A percentile compares a stretch with the other conserved stretches of the same genome.
Evolutionary conservation across 2,329 filamentous ascomycete genomes (phyloP).

Genomic region (Fusarium sp.): DNA sequence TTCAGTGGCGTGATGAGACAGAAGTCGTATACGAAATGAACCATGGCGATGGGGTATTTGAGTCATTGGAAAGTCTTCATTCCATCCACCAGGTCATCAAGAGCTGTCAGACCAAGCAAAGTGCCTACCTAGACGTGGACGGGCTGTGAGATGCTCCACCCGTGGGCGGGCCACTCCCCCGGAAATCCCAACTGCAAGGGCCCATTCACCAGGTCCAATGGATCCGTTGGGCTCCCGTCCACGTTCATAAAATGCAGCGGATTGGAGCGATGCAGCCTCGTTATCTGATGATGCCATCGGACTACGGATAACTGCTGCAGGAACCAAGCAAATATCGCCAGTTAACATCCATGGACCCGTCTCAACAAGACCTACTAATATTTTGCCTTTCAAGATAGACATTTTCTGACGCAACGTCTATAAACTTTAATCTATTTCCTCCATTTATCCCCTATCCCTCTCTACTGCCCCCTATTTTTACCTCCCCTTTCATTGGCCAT

Average conservation of each 20-base stretch:
- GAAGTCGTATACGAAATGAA: neutral
- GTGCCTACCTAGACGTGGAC: neutral
- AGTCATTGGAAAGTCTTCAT: neutral
- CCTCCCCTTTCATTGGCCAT: constrained; percentile 15
- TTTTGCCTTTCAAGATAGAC: neutral
- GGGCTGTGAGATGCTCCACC: constrained; percentile 30
- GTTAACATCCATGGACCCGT: neutral
- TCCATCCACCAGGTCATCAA: neutral
- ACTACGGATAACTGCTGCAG: constrained; percentile 6
- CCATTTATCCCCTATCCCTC: constrained; percentile 7
- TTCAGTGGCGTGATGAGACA: constrained; percentile 32
- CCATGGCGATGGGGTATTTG: neutral
- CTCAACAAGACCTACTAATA: neutral
- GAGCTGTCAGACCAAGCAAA: neutral
- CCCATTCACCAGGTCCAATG: neutral
- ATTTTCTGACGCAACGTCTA: neutral
- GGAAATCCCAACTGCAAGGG: constrained; percentile 31
- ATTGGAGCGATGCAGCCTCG: neutral
- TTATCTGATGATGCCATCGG: constrained; percentile 7
- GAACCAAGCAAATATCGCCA: constrained; percentile 9
- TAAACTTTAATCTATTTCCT: neutral
- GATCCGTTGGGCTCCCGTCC: neutral
- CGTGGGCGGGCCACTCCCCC: constrained; percentile 35
- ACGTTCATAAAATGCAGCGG: neutral
- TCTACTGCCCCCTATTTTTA: constrained; percentile 25